Evolutionary conservation across 2,329 filamentous ascomycete species (phyloP), one percentile per base, ranked within the genome.

Genomic region (Capronia coronata): DNA sequence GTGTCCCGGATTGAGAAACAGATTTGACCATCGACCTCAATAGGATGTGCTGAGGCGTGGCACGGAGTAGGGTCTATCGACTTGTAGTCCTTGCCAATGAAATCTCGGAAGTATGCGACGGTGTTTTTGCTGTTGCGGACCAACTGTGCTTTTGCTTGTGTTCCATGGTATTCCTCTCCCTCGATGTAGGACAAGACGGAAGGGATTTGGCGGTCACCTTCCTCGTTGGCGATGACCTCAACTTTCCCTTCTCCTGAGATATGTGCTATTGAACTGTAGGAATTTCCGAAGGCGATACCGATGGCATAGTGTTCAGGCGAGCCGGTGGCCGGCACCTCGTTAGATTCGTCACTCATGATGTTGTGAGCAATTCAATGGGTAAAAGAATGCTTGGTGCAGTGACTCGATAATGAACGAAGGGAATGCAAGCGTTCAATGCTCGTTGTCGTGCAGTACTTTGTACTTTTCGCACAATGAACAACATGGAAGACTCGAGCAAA

Each of bases 161-260:
- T 84, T 64, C 93, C 93, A 65, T 94, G 90, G 72, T 94, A 96
- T 73, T 98, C 91, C 67, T 98, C 93, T 59, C 90, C 93, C 48
- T 90, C 84, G 64, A 94, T 84, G 68, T 98, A 98, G 30, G 93
- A 96, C 62, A 98, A 76, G 62, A 94, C 82, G 37, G 89, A 87
- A 59, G 93, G 93, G 59, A 98, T 98, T 71, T 97, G 91, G 69
- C 93, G 90, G 72, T 98, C 93, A 77, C 93, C 93, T 67, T 97
- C 93, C 75, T 97, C 93, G 73, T 98, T 97, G 65, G 93, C 93
- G 73, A 98, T 97, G 58, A 98, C 91, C 69, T 96, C 88, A 58
- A 89, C 84, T 76, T 94, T 94, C 71, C 94, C 91, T 65, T 97
- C 91, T 56, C 71, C 70, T 55, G 84, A 80, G 40, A 90, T 94